Evolutionary conservation across 768 basidiomycete species (phyloP), one percentile per base, ranked within the genome.

Genomic region (Podaxis sp.): DNA sequence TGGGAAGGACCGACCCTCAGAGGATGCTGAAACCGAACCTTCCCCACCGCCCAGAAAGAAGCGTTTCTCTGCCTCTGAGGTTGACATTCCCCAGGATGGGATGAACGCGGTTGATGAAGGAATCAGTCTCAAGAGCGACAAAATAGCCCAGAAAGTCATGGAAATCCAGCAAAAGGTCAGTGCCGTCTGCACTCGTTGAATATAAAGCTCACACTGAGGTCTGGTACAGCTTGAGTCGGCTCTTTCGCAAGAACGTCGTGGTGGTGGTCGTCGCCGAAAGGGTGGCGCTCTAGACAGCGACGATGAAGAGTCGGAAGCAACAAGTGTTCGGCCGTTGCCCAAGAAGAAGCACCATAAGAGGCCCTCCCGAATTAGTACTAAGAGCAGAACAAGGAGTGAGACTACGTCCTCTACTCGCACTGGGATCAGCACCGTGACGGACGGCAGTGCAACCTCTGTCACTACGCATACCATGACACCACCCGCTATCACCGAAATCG

Each of bases 151-250:
- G 72, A 93, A 94, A 73, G 91, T 97, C 51, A 70, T 90, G 53
- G 86, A 90, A 73, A 96, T 97, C 63, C 94, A 96, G 76, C 87
- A 91, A 66, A 96, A 96, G 85, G 94, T 94, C 49, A 59, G 79
- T 73, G 43, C n/a, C 54, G 57, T 50, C 22, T 57, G 58, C 37
- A 46, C 47, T 40, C 19, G 55, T 38, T 41, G 38, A 33, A 67
- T 66, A 37, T 63, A 55, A 64, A 47, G 52, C 60, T 27, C 40
- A 50, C 49, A 62, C 40, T 17, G 64, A 4, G n/a, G 7, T 7
- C 19, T 22, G 6, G 3, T 25, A 25, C 55, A 94, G 93, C 79
- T 95, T 59, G 93, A 94, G 72, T 81, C 79, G 40, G 93, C 93
- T 3, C 74, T 94, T 49, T 79, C 85, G 11, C 75, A 84, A 7